Evolutionary conservation across 2,329 filamentous ascomycete species (phyloP), one percentile per base, ranked within the genome.

Genomic region (Colletotrichum eleusines): DNA sequence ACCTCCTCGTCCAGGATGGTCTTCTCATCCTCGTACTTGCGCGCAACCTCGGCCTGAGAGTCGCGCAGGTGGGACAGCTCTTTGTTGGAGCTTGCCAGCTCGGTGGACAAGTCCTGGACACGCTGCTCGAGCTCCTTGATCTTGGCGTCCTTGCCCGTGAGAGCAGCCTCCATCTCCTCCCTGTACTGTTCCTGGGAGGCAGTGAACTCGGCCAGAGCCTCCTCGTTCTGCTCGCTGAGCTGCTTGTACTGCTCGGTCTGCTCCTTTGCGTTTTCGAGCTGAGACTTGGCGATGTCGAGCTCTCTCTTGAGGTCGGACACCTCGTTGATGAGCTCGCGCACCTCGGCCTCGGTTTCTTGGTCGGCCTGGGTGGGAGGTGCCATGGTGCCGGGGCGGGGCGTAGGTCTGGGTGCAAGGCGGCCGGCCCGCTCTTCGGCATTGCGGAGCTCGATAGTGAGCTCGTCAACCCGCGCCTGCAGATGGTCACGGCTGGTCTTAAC

Each of bases 401-500:
- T 93, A 5, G 92, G 91, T 67, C 92, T 89, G n/a, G 94, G 92
- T 74, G 96, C 94, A 66, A 98, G 85, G 38, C 94, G 89, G 74
- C 93, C 91, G 7, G 93, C 87, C 61, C 94, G 92, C 80, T 98
- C 96, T 79, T 98, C 94, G 0, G 95, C 94, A 76, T 92, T 94
- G 75, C 92, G 92, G 33, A 98, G 85, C 78, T 98, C 94, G 67
- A 97, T 92, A 33, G 91, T 92, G 65, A 99, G 84, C 81, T 98
- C 95, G 74, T 97, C 93, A 3, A 97, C 94, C 68, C 95, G 89
- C 42, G 91, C 89, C 79, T 98, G 95, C 2, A 99, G 86, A 78
- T 98, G 93, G 79, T 98, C 95, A 58, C 92, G 90, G 57, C 90
- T 93, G 1, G 95, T 97, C 85, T 97, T 97, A 31, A 91, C 90